Base-by-base conservation (phyloP, 805 yeast species). In the Hanseniaspora hatyaiensis region DNA sequence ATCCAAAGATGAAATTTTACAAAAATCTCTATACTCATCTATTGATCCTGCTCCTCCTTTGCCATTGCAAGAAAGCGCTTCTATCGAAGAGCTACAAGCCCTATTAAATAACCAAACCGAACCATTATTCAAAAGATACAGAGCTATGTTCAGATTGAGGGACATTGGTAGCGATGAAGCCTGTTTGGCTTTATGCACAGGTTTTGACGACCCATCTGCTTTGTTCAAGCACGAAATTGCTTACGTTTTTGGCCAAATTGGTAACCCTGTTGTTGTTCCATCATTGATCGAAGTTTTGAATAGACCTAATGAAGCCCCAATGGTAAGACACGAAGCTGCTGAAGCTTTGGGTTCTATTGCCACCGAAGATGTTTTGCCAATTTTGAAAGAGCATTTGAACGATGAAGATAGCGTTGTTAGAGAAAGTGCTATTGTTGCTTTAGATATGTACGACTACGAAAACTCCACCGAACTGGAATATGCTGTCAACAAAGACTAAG, bases 271-370 rank as follows among this genome's bases (percentile, higher is more conserved):
- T 31, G 80, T 94, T 32, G 94, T 92, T 30, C 95, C 96, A 33
- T 71, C 89, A 18, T 74, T 94, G 53, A 73, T 86, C 50, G 79
- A 84, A 66, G 86, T 92, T 3, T 73, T 94, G 57, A 78, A 78
- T 56, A 77, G 84, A 63, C 75, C 72, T 51, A 60, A 66, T 13
- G 96, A 92, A 69, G 97, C 94, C 46, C 95, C 94, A 53, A 92
- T 92, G 99, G 98, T 94, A 29, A 82, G 99, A 68, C 99, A 92
- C 63, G 99, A 92, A 69, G 98, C 97, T 50, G 98, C 97, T 22
- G 99, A 92, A 68, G 98, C 98, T 22, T 73, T 94, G 57, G 98
- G 98, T 23, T 77, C 95, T 24, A 92, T 92, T 62, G 97, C 96
- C 23, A 85, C 96, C 8, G 95, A 85, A 58, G 96, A 89, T 51